These are phyloP conservation scores for Nakaseomyces sp. DNA, from an alignment of 1,139 yeast species.

Conservation along the genomic window DNA sequence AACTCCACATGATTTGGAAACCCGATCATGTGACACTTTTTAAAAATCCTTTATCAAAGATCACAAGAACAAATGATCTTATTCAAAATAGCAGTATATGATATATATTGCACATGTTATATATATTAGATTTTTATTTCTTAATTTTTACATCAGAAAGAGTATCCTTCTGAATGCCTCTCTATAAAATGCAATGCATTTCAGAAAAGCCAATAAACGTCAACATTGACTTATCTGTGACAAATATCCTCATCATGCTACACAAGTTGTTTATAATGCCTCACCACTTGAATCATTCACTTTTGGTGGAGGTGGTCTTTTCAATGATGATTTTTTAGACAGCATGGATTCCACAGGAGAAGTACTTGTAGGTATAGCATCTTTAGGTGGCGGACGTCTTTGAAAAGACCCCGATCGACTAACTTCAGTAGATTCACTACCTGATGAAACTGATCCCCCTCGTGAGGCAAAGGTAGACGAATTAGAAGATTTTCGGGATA, in stretches of 20 bases:
- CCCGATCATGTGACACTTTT: no score
- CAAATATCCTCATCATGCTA: background rate
- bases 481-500: background rate
- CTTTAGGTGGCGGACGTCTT: conserved; percentile 3
- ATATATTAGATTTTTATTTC: no score
- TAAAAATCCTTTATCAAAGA: no score
- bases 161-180: background rate
- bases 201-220: no score
- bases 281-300: background rate
- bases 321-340: conserved; percentile 4
- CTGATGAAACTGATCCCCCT: background rate
- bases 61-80: no score
- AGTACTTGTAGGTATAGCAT: background rate
- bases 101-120: no score
- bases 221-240: no score
- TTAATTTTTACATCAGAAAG: no score
- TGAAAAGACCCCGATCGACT: conserved; percentile 3
- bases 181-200: no score
- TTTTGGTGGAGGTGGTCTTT: conserved; percentile 2
- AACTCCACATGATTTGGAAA: no score
- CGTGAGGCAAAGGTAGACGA: background rate
- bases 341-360: background rate
- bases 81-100: no score
- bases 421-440: background rate
- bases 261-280: background rate